Evolutionary conservation across 2,329 filamentous ascomycete genomes (phyloP).

Genomic region (Paraconiothyrium sp.): DNA sequence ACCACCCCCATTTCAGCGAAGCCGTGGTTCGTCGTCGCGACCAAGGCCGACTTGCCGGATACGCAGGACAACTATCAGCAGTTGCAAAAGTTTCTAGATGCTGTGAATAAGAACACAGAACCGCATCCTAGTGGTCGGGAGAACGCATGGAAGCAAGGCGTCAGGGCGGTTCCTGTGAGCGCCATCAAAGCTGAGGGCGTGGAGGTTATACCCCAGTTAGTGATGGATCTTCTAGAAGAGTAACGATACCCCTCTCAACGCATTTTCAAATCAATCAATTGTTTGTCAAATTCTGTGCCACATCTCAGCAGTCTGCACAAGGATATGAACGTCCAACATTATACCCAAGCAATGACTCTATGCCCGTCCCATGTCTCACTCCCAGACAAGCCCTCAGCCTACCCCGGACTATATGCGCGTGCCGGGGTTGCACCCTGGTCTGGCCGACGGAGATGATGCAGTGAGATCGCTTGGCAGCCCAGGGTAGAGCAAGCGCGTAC

Average conservation of each 20-base stretch:
- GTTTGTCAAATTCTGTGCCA: neutral
- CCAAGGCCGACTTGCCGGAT: slow-evolving; percentile 84
- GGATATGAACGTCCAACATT: no score
- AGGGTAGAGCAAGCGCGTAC: no score
- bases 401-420: no score
- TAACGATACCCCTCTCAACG: slow-evolving; percentile 30
- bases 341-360: no score
- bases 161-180: slow-evolving; percentile 82
- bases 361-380: no score
- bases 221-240: slow-evolving; percentile 68
- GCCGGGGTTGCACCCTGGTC: no score
- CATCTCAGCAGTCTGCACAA: neutral
- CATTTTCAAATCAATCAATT: neutral
- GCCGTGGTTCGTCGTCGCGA: slow-evolving; percentile 96
- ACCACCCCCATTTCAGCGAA: slow-evolving; percentile 85
- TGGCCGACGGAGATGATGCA: no score
- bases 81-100: slow-evolving; percentile 75
- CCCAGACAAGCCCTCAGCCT: no score
- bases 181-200: slow-evolving; percentile 89
- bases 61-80: slow-evolving; percentile 80
- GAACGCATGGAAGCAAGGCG: slow-evolving; percentile 67
- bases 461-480: no score
- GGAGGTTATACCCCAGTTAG: slow-evolving; percentile 76
- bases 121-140: slow-evolving; percentile 76
- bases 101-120: slow-evolving; percentile 68